Percentiles rank a stretch among this genome's conserved stretches.
These are phyloP conservation scores for Rhizopus arrhizus DNA, from an alignment of 371 early-diverging fungal genomes.

Conservation along the genomic window DNA sequence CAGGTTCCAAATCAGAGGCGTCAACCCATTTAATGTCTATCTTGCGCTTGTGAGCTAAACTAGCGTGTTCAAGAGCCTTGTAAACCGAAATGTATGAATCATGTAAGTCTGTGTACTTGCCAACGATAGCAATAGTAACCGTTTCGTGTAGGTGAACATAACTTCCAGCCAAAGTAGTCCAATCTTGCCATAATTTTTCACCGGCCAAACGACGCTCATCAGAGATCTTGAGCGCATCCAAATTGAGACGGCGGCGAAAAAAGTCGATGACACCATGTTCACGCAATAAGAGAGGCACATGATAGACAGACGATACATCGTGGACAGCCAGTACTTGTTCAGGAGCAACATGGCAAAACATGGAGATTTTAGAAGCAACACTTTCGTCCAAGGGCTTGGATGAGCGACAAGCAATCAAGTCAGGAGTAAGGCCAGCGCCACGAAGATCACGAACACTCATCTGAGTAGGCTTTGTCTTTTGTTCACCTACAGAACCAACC, in stretches of 20 bases:
- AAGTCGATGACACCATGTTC: constrained; percentile 84
- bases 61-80: constrained; percentile 95
- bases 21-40: constrained; percentile 93
- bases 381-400: constrained; percentile 78
- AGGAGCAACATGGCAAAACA: constrained; percentile 96
- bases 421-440: constrained; percentile 95
- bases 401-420: constrained; percentile 96
- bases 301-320: constrained; percentile 95
- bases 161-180: constrained; percentile 82
- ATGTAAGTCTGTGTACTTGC: constrained; percentile 94
- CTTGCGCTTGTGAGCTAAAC: constrained; percentile 81
- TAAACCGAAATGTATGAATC: constrained; percentile 98
- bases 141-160: constrained; percentile 80
- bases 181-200: constrained; percentile 71
- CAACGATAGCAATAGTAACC: constrained; percentile 95
- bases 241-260: constrained; percentile 79
- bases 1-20: constrained; percentile 86
- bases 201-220: constrained; percentile 62
- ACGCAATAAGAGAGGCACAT: constrained; percentile 92
- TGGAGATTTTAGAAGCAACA: constrained; percentile 92
- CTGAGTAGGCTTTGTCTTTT: constrained; percentile 99
- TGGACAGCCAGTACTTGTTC: constrained; percentile 92
- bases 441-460: constrained; percentile 93
- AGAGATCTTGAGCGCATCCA: constrained; percentile 61
- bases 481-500: constrained; percentile 96